Evolutionary conservation across 169 alveolate species (phyloP).

Genomic region (Besnoitia besnoiti): DNA sequence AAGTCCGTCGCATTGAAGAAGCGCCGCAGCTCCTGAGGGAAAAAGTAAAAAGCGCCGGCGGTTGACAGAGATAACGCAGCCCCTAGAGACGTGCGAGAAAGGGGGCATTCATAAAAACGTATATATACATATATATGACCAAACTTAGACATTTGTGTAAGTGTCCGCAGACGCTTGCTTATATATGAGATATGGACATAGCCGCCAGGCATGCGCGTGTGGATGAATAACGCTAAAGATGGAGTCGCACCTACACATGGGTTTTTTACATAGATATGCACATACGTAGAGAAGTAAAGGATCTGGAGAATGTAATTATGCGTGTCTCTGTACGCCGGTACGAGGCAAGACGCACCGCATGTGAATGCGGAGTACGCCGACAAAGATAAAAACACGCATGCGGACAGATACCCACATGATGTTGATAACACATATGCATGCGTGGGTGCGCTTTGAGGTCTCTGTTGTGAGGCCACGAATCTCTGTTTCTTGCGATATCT

Average conservation of each 20-base stretch:
- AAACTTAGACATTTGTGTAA: no score
- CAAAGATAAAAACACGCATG: background rate
- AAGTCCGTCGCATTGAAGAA: conserved; percentile 58
- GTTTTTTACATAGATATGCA: background rate
- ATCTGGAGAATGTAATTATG: no score
- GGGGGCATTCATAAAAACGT: background rate
- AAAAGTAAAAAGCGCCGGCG: no score
- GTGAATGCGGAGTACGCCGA: background rate
- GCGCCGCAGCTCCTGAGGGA: conserved; percentile 29
- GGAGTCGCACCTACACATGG: no score
- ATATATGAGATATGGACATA: no score
- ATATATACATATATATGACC: background rate
- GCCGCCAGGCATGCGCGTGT: no score
- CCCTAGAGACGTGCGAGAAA: background rate
- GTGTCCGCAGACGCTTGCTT: no score
- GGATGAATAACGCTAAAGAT: no score
- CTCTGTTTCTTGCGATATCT: background rate
- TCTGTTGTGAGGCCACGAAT: no score
- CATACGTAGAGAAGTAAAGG: background rate
- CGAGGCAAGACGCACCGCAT: background rate
- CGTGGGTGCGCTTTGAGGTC: background rate
- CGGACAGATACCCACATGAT: background rate
- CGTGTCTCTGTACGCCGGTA: background rate
- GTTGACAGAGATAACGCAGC: no score
- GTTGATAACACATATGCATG: no score